Percentiles rank a stretch among this genome's conserved stretches.
phyloP scores from a whole-genome alignment of 2,329 filamentous ascomycete genomes.

The Apiospora pterosperma region DNA sequence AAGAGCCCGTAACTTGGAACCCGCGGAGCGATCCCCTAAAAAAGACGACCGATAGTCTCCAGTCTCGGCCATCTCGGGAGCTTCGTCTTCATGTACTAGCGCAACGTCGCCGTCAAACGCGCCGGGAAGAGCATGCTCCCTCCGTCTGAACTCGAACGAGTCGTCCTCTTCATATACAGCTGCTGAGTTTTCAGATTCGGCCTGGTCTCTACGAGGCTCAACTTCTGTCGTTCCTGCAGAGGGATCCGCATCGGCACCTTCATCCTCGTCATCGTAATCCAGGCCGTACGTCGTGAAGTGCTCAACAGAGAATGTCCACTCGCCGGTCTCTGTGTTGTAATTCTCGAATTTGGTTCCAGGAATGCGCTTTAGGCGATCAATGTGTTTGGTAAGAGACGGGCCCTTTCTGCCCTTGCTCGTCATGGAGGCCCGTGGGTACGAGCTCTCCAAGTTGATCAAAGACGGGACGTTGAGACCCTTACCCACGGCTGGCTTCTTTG shows the following conservation, averaged over 20 bases:
- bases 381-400: slow-evolving; percentile 74
- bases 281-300: slow-evolving; percentile 96
- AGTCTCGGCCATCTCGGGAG: slow-evolving; percentile 42
- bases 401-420: slow-evolving; percentile 48
- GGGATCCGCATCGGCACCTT: slow-evolving; percentile 50
- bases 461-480: slow-evolving; percentile 91
- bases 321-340: slow-evolving; percentile 76
- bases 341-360: slow-evolving; percentile 75
- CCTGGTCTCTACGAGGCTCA: slow-evolving; percentile 17
- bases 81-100: slow-evolving; percentile 54
- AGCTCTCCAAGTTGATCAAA: slow-evolving; percentile 83
- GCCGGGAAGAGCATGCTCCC: slow-evolving; percentile 62
- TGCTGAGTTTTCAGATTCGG: slow-evolving; percentile 17
- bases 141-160: slow-evolving; percentile 53
- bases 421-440: slow-evolving; percentile 72
- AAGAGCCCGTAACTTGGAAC: slow-evolving; percentile 64
- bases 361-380: slow-evolving; percentile 77
- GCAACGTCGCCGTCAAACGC: slow-evolving; percentile 66
- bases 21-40: slow-evolving; percentile 90
- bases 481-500: slow-evolving; percentile 78
- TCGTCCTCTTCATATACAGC: slow-evolving; percentile 45
- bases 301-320: slow-evolving; percentile 90
- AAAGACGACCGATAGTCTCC: slow-evolving; percentile 63
- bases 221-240: slow-evolving; percentile 20
- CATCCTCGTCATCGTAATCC: slow-evolving; percentile 71